phyloP scores from a whole-genome alignment of 2,329 filamentous ascomycete species.

The Celoporthe dispersa region DNA sequence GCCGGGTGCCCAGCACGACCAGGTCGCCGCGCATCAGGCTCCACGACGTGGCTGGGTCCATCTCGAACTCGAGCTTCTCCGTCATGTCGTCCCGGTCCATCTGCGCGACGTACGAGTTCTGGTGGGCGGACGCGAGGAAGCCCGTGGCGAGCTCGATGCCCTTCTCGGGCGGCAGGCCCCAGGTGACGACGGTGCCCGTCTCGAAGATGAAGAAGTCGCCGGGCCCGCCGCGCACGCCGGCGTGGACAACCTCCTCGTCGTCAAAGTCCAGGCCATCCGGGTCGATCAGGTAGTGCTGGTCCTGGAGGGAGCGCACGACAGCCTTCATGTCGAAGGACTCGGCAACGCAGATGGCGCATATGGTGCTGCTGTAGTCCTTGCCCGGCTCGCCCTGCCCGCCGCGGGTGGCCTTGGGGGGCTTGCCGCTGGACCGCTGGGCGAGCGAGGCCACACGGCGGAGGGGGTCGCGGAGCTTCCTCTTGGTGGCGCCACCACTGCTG shows the following conservation, averaged over 20 bases:
- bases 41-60: constrained; percentile 72
- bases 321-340: constrained; percentile 67
- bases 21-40: constrained; percentile 85
- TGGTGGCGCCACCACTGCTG: constrained; percentile 30
- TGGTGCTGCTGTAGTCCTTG: constrained; percentile 47
- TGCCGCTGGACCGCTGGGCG: constrained; percentile 65
- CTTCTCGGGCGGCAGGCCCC: constrained; percentile 80
- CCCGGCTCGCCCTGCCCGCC: constrained; percentile 33
- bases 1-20: constrained; percentile 83
- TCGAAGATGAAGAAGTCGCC: constrained; percentile 97
- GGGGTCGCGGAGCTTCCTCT: constrained; percentile 80
- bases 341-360: constrained; percentile 65
- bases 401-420: constrained; percentile 45
- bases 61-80: constrained; percentile 71
- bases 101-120: constrained; percentile 70
- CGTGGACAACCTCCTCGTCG: constrained; percentile 65
- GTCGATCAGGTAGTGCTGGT: constrained; percentile 65
- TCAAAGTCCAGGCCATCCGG: constrained; percentile 66
- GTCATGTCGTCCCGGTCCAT: constrained; percentile 77
- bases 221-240: constrained; percentile 59
- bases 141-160: constrained; percentile 71
- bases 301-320: constrained; percentile 61
- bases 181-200: constrained; percentile 90
- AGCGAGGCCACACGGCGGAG: constrained; percentile 85
- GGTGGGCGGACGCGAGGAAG: constrained; percentile 75